Base-by-base conservation (phyloP, 1,139 yeast genomes). In the Yamadazyma buinensis region DNA sequence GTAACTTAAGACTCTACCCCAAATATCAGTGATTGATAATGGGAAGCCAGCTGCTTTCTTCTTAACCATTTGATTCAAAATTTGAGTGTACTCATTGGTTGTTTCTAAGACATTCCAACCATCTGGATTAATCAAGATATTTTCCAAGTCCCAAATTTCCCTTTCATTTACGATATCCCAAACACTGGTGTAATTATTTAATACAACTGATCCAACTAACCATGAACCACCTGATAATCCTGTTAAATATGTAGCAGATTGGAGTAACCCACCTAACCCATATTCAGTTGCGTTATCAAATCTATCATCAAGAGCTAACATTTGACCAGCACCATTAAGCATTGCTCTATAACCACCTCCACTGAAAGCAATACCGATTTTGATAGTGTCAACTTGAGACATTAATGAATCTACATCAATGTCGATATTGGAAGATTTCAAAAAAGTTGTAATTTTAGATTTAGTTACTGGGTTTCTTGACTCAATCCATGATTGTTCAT, bases 141-240 rank as follows among this genome's bases (percentile, higher is more conserved):
- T 67, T 21, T 70, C 68, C 45, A 84, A 71, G 53, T 84, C 84
- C 97, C 95, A 81, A 39, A 81, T 69, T 17, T 17, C 7, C 10
- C 67, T 61, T 32, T 70, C 63, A 11, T 67, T 64, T 39, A 81
- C 73, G 36, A 80, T 76, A 2, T 67, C 76, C 48, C 78, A 78
- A 18, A 88, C 80, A 2, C 84, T 68, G 9, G 95, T 80, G 77
- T 82, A 87, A 55, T 86, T 84, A 58, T 88, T 87, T 59, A 79
- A 68, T n/a, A 80, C 84, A 32, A 87, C 57, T 9, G 95, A 74
- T 3, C 94, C 90, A 10, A 86, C 77, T 34, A 87, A 67, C 96
- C 96, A 87, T 45, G 74, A 73, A 34, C 95, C 95, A 30, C 97
- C 97, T 0, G 94, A 82, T 30, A 88, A 67, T 26, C 95, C 96